Evolutionary conservation across 495 filamentous ascomycete species (phyloP), one percentile per base, ranked within the genome.

Genomic region (Xylaria grammica): DNA sequence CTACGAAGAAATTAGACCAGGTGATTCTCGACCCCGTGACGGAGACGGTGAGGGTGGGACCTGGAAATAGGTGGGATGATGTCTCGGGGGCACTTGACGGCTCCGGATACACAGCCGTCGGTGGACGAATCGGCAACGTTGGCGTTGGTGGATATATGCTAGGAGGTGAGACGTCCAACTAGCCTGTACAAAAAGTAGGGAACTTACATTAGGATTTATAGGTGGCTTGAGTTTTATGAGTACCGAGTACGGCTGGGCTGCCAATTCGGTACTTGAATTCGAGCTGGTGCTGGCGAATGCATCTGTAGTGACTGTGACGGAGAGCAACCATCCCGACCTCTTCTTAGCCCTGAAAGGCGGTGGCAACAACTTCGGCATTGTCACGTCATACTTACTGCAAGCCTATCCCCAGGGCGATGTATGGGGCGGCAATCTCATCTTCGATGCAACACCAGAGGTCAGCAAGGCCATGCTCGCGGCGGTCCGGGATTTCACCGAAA

Each of bases 261-360:
- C 81, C 26, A 84, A 84, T 66, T 84, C 83, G 6, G 74, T 85
- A 4, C 52, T 81, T 50, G 80, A 84, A 51, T 86, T 73, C 64
- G 84, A 87, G 48, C 77, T 88, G 17, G 84, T 87, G 24, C 74
- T 87, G 8, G 81, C 85, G 50, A 84, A 84, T 68, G 79, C 81
- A 22, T 82, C 77, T 20, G 77, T 87, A 67, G 76, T 83, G 26
- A 78, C 79, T 50, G 84, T 81, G 8, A 82, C 75, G 46, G 68
- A 70, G 17, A 71, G 75, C 22, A 60, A 59, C 45, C 68, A 83
- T 50, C 72, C 77, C 0, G 77, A 80, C 40, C 72, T 82, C 11
- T 82, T 73, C 66, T 69, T 71, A 54, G 77, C 74, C 8, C 77
- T 84, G 40, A 79, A 81, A 44, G 81, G 82, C 8, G 81, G 81